Conservation (phyloP, 371 early-diverging fungal genomes). For the Mortierella sp. region DNA sequence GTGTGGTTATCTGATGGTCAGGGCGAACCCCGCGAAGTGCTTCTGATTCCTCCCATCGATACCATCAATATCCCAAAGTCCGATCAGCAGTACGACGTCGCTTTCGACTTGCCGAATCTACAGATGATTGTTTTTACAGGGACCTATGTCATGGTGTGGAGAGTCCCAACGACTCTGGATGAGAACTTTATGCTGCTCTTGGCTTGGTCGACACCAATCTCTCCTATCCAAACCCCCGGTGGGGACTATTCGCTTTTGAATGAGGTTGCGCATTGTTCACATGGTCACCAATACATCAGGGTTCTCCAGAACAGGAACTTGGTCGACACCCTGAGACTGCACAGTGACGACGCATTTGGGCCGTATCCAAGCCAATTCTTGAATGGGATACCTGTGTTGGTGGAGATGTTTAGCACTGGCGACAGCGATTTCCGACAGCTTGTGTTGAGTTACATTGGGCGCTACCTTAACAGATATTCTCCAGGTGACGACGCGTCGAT, state of each 20-base stretch:
- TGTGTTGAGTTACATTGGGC: not conserved
- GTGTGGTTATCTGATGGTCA: not conserved
- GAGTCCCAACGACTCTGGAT: not conserved
- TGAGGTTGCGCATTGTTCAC: no score
- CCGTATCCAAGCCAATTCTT: not conserved
- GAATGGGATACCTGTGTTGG: not conserved
- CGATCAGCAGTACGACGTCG: not conserved
- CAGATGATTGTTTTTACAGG: not conserved
- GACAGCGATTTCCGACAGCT: not conserved
- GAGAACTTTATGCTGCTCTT: not conserved
- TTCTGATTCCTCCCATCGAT: not conserved
- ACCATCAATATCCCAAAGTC: not conserved
- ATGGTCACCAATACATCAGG: no score
- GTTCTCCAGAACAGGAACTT: no score
- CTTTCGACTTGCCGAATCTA: not conserved
- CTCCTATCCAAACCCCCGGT: no score
- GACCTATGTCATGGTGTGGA: not conserved
- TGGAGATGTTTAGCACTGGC: not conserved
- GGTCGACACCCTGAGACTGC: not conserved
- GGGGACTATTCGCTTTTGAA: no score
- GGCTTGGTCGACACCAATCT: not conserved
- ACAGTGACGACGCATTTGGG: not conserved
- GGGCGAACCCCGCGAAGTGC: not conserved
- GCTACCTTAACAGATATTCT: conserved; percentile 15
- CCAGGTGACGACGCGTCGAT: no score